phyloP scores from a whole-genome alignment of 371 early-diverging fungal species.

The Dinochytrium kinnereticum region DNA sequence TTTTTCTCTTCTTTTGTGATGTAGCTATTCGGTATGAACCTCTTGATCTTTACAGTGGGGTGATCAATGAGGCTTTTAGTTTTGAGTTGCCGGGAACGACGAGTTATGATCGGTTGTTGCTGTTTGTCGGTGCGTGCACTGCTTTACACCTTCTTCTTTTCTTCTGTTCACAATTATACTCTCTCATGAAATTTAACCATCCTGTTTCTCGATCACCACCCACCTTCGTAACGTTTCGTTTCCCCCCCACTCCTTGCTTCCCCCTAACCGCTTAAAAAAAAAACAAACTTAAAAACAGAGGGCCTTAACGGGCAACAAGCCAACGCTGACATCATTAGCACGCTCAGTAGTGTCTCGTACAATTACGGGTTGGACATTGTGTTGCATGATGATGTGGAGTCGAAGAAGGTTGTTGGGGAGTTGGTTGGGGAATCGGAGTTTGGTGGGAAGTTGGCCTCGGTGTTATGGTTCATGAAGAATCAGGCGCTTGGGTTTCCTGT shows the following conservation, averaged over 20 bases:
- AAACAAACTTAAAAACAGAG: slow-evolving; percentile 54
- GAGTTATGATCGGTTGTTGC: slow-evolving; percentile 73
- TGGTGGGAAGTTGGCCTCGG: not conserved
- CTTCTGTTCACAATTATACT: no score
- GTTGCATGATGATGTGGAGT: slow-evolving; percentile 21
- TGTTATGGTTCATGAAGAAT: slow-evolving; percentile 56
- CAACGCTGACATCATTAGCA: slow-evolving; percentile 89
- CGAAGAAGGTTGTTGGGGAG: not conserved
- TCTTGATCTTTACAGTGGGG: slow-evolving; percentile 64
- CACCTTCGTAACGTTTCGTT: no score
- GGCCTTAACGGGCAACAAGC: slow-evolving; percentile 93
- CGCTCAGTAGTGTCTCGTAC: slow-evolving; percentile 62
- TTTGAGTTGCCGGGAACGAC: slow-evolving; percentile 80
- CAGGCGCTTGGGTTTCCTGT: slow-evolving; percentile 75
- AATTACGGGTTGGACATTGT: slow-evolving; percentile 25
- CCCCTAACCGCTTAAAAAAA: not conserved
- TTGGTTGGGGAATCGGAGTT: not conserved
- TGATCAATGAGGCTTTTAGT: slow-evolving; percentile 86
- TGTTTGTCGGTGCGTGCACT: slow-evolving; percentile 86
- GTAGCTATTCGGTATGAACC: slow-evolving; percentile 30
- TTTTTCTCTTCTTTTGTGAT: slow-evolving; percentile 8
- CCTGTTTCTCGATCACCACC: no score
- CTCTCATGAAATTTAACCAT: no score
- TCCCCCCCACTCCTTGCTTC: no score
- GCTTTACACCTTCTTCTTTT: no score